Base-by-base conservation (phyloP, 768 basidiomycete genomes). In the Mycena pura region DNA sequence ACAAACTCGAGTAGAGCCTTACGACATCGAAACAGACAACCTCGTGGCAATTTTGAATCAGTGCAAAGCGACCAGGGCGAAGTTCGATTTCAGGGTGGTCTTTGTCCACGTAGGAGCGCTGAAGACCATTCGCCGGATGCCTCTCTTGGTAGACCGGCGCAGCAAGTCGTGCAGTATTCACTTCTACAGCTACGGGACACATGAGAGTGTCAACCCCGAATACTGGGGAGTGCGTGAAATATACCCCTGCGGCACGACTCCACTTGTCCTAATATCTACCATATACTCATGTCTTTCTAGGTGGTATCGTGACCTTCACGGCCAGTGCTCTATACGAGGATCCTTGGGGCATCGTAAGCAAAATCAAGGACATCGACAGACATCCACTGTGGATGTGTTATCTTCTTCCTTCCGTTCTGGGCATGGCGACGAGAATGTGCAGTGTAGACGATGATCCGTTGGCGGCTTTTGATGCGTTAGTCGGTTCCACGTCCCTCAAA, bases 311-410 rank as follows among this genome's bases (percentile, higher is more conserved):
- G 2, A 91, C 90, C 2, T 89, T 93, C 59, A 88, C 87, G 17
- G 81, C 91, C 1, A 76, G 76, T 52, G 88, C 85, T 19, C 78
- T 93, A 45, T 62, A 80, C 13, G 80, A 84, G 32, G 80, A 88
- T 68, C 84, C 85, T 6, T 50, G 78, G 32, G 83, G 79, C 14
- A 72, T 85, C 11, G 72, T 77, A 39, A 70, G 82, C 15, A 73
- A 81, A 10, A 84, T 93, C 39, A 73, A 70, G 21, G 77, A 83
- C 65, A 72, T 90, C 14, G 72, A 77, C 54, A 77, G 81, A 38
- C 90, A 92, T 67, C 87, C 86, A 22, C 68, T 88, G 17, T 93
- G 91, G 90, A 75, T 76, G 11, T 85, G 85, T 52, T 92, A 88
- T 69, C 76, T 93, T 22, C 69, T 87, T 7, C 90, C 92, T 8